Conservation (phyloP, 495 filamentous ascomycete species). For the Elasticomyces elasticus region DNA sequence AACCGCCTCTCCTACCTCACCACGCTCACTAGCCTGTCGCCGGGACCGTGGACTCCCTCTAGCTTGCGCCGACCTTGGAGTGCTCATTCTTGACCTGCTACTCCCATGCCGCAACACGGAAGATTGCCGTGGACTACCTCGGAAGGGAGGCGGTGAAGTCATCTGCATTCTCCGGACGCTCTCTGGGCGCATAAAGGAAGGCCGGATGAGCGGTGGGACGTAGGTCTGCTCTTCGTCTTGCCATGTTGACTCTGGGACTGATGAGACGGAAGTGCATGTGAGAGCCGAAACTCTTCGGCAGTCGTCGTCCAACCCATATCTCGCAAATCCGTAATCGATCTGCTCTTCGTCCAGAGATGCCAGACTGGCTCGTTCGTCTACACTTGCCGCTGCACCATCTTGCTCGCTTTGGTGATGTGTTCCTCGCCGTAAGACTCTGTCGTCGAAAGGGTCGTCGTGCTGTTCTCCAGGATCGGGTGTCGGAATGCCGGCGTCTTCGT, state of each 20-base stretch:
- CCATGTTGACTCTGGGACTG: slow-evolving; percentile 10
- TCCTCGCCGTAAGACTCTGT: background rate
- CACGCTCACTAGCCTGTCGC: background rate
- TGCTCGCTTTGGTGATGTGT: background rate
- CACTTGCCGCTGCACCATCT: background rate
- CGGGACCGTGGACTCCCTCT: slow-evolving; percentile 7
- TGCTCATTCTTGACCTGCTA: slow-evolving; percentile 13
- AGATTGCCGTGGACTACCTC: slow-evolving; percentile 40
- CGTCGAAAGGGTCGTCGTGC: background rate
- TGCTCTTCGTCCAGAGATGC: background rate
- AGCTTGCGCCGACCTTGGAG: slow-evolving; percentile 13
- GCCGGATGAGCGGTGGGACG: slow-evolving; percentile 34
- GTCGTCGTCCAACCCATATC: too few species aligned
- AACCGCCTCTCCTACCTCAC: slow-evolving; percentile 50
- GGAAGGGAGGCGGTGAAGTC: slow-evolving; percentile 51
- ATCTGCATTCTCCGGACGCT: slow-evolving; percentile 73
- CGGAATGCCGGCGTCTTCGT: slow-evolving; percentile 17
- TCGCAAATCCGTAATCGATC: background rate
- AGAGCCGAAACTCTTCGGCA: slow-evolving; percentile 6
- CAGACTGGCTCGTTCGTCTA: background rate
- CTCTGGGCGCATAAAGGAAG: slow-evolving; percentile 59
- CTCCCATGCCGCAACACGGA: slow-evolving; percentile 13
- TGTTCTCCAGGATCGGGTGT: slow-evolving; percentile 10
- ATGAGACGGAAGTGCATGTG: slow-evolving; percentile 12
- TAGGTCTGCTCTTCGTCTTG: slow-evolving; percentile 18